A percentile compares a stretch with the other conserved stretches of the same genome.
phyloP scores from a whole-genome alignment of 805 yeast genomes.

The Candida ascalaphidarum region DNA sequence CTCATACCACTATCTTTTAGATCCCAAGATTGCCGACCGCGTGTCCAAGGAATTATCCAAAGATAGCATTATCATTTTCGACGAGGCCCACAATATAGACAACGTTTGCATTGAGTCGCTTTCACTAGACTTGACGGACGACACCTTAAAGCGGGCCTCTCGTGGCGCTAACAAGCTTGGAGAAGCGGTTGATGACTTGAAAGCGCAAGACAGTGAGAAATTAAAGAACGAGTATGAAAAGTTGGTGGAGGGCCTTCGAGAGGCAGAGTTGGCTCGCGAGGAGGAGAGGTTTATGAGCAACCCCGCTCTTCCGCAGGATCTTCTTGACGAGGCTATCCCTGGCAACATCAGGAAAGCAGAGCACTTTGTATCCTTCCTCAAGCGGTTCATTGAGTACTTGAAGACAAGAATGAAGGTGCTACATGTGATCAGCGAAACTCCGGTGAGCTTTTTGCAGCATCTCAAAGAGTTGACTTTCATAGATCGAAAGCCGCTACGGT shows the following conservation, averaged over 20 bases:
- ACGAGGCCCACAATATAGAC: constrained; percentile 98
- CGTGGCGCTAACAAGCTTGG: constrained; percentile 76
- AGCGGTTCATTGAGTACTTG: constrained; percentile 86
- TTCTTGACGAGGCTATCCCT: constrained; percentile 88
- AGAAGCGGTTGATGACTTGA: constrained; percentile 79
- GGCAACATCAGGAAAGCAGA: constrained; percentile 97
- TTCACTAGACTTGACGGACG: constrained; percentile 87
- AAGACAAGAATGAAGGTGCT: constrained; percentile 96
- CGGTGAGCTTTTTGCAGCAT: constrained; percentile 86
- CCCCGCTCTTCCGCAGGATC: constrained; percentile 80
- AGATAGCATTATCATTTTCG: constrained; percentile 90
- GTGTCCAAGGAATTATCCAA: constrained; percentile 88
- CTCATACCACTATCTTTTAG: constrained; percentile 91
- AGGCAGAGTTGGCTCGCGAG: constrained; percentile 56
- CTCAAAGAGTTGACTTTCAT: constrained; percentile 88
- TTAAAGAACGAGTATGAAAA: constrained; percentile 87
- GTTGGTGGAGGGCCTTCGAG: constrained; percentile 82
- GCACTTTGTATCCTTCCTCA: constrained; percentile 88
- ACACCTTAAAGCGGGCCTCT: constrained; percentile 75
- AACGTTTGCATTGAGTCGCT: constrained; percentile 96
- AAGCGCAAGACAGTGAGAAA: constrained; percentile 71
- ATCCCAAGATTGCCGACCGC: constrained; percentile 94
- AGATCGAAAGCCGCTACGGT: constrained; percentile 83
- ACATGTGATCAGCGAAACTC: constrained; percentile 97
- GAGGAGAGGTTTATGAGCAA: constrained; percentile 74